phyloP scores from a whole-genome alignment of 768 basidiomycete genomes.

The Pleurotus platypus region DNA sequence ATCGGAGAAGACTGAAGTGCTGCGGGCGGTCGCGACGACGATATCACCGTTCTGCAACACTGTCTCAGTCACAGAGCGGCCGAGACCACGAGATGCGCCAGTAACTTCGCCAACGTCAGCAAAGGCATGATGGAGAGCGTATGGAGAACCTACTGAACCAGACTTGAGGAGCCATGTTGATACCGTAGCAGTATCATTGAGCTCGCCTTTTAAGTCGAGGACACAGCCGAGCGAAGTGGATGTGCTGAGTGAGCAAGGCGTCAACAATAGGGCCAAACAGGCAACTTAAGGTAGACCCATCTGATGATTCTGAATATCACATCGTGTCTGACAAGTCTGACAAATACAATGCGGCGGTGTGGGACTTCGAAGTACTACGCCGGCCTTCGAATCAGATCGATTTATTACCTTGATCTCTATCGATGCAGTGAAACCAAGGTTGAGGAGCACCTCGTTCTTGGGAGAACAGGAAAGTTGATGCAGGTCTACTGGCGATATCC shows the following conservation, averaged over 20 bases:
- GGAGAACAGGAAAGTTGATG: too few relatives aligned
- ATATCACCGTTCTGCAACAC: slow-evolving; percentile 33
- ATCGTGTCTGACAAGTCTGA: too few relatives aligned
- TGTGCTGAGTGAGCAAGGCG: slow-evolving; percentile 5
- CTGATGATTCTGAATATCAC: too few relatives aligned
- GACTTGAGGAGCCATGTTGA: slow-evolving; percentile 8
- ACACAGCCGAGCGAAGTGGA: slow-evolving; percentile 5
- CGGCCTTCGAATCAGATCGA: too few relatives aligned
- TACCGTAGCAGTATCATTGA: background rate
- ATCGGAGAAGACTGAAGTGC: slow-evolving; percentile 25
- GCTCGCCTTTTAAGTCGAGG: background rate
- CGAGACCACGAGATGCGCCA: slow-evolving; percentile 30
- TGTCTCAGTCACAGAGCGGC: slow-evolving; percentile 29
- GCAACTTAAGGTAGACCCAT: too few relatives aligned
- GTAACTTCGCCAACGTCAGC: slow-evolving; percentile 3
- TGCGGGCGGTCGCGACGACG: slow-evolving; percentile 35
- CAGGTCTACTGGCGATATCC: too few relatives aligned
- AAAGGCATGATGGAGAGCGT: background rate
- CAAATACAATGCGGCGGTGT: too few relatives aligned
- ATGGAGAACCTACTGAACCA: slow-evolving; percentile 3
- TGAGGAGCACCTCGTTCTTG: too few relatives aligned
- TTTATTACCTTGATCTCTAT: too few relatives aligned
- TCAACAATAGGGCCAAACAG: too few relatives aligned
- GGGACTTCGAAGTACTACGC: too few relatives aligned
- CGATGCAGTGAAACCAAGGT: too few relatives aligned